Evolutionary conservation across 371 early-diverging fungal species (phyloP).

Genomic region (Actinomortierella wolfii): DNA sequence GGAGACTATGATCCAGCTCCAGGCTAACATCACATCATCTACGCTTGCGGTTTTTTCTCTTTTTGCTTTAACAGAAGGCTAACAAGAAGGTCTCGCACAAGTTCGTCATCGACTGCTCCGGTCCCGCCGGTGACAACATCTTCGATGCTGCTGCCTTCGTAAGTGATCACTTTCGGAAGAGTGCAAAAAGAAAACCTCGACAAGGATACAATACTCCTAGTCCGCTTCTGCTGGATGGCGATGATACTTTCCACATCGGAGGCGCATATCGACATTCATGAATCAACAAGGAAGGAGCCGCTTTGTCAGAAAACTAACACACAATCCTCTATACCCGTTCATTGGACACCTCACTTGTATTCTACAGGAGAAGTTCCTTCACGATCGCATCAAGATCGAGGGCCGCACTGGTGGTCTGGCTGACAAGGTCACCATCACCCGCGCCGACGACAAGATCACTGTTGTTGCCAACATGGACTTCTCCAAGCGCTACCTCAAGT

Average conservation of each 20-base stretch:
- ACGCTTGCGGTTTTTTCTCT: neutral
- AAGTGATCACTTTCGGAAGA: conserved; percentile 37
- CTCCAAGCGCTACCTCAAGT: conserved; percentile 99
- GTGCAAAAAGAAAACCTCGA: conserved; percentile 2
- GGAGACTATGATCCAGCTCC: too few species aligned
- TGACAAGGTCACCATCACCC: conserved; percentile 84
- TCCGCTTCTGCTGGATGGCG: neutral
- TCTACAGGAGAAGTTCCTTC: conserved; percentile 90
- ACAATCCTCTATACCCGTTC: too few species aligned
- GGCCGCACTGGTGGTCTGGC: conserved; percentile 97
- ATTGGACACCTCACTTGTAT: neutral
- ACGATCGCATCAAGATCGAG: conserved; percentile 97
- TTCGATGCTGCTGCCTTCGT: conserved; percentile 95
- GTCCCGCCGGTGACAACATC: conserved; percentile 94
- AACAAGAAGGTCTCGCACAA: conserved; percentile 60
- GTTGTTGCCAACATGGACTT: conserved; percentile 81
- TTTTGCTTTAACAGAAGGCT: conserved; percentile 35
- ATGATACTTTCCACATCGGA: conserved; percentile 5
- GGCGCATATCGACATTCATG: too few species aligned
- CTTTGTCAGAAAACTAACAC: too few species aligned
- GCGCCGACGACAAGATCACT: conserved; percentile 75
- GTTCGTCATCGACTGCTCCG: conserved; percentile 93
- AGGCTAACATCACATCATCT: neutral
- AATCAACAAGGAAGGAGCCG: neutral
- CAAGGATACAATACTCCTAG: neutral